Evolutionary conservation across 306 rosid species (phyloP).

Genomic region (Spatholobus suberectus): DNA sequence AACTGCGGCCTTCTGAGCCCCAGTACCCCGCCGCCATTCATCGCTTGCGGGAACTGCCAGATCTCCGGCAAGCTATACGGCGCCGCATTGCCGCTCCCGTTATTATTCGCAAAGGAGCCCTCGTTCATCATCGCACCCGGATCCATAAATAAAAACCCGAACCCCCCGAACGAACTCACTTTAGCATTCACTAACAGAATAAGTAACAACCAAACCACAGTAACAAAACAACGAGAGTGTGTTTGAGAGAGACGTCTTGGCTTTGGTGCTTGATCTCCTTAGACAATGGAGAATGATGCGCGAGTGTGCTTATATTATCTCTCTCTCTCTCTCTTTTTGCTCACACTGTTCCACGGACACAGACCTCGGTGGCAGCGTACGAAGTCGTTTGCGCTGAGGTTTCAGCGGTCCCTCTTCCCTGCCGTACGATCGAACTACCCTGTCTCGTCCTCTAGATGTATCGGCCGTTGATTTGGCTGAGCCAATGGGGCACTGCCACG

Average conservation of each 20-base stretch:
- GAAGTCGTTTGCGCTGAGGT: slow-evolving; percentile 65
- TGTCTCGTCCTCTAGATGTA: background rate
- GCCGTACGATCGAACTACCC: slow-evolving; percentile 44
- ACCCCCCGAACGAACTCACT: background rate
- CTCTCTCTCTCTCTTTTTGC: slow-evolving; percentile 36
- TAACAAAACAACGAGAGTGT: background rate
- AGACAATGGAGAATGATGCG: slow-evolving; percentile 73
- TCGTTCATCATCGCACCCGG: slow-evolving; percentile 71
- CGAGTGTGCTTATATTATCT: slow-evolving; percentile 45
- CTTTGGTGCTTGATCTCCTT: slow-evolving; percentile 56
- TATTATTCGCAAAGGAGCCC: slow-evolving; percentile 52
- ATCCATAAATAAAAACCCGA: slow-evolving; percentile 49
- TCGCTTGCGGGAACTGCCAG: slow-evolving; percentile 67
- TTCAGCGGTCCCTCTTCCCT: slow-evolving; percentile 46
- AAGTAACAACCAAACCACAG: background rate
- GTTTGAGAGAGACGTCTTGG: background rate
- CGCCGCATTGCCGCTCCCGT: slow-evolving; percentile 55
- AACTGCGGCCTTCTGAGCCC: slow-evolving; percentile 64
- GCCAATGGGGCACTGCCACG: background rate
- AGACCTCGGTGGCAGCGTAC: slow-evolving; percentile 60
- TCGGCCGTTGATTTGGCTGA: background rate
- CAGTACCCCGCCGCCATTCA: slow-evolving; percentile 60
- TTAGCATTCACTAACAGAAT: background rate
- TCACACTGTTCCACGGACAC: slow-evolving; percentile 52
- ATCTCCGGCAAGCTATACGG: slow-evolving; percentile 78